A percentile compares a stretch with the other conserved stretches of the same genome.
Evolutionary conservation across 225 moss, liverwort and hornwort genomes (phyloP).

Genomic region (Ulota crispa): DNA sequence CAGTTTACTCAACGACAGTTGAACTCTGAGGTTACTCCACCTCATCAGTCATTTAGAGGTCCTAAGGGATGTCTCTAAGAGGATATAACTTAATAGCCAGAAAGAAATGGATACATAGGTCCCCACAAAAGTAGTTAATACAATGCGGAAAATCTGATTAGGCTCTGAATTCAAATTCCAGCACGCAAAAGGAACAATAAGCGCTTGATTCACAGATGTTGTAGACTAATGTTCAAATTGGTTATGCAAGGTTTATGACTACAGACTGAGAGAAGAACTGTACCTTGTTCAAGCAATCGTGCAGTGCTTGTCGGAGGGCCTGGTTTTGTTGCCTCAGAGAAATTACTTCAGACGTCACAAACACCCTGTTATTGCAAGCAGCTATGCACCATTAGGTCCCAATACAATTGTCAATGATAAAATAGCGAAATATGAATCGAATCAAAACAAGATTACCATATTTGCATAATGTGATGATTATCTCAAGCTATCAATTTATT

Average conservation of each 20-base stretch:
- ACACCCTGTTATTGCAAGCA: slow-evolving; percentile 25
- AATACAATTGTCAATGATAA: background rate
- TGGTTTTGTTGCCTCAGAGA: slow-evolving; percentile 60
- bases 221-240: background rate
- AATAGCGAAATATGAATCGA: background rate
- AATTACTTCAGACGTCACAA: slow-evolving; percentile 58
- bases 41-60: background rate
- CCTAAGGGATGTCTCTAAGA: rapidly evolving
- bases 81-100: rapidly evolving
- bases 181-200: background rate
- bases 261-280: background rate
- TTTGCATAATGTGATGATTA: rapidly evolving
- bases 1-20: background rate
- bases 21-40: background rate
- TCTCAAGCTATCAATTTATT: background rate
- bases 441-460: background rate
- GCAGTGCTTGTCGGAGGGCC: slow-evolving; percentile 40
- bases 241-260: background rate
- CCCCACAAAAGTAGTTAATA: rapidly evolving
- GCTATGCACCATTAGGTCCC: rapidly evolving
- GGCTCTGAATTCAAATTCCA: rapidly evolving
- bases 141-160: background rate
- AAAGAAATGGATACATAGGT: background rate
- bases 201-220: background rate
- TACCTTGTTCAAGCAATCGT: slow-evolving; percentile 52